Base-by-base conservation (phyloP, 495 filamentous ascomycete species). In the Corynascus novoguineensis region DNA sequence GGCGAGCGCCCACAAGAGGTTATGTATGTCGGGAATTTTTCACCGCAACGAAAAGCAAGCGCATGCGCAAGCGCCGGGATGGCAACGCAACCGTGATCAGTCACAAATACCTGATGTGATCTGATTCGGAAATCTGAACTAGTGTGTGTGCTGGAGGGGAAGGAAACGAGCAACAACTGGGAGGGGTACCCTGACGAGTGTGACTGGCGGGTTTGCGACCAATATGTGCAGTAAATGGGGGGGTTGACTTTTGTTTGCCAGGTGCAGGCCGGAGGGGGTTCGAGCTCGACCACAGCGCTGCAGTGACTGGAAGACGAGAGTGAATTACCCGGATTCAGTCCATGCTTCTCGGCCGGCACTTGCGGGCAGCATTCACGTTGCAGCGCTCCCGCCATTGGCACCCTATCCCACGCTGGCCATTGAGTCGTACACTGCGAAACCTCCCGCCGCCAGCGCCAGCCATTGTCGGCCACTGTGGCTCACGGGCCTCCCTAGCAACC, bases 1-100 rank as follows among this genome's bases (percentile, higher is more conserved):
- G 64, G 62, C 60, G 57, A 58, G 72, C 68, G 65, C 51, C 61
- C 69, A 71, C 67, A 68, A 70, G 42, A 51, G 58, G 70, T 76
- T 75, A 73, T 63, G 66, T 48, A 48, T 35, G 44, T 44, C 40
- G 52, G 55, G 46, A 31, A n/a, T n/a, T n/a, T n/a, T 58, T 61
- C 48, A 59, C 52, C 52, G 55, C 53, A 41, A 32, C 28, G 6
- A 37, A 15, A 21, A 19, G 5, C 24, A 45, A 7, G 25, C 34
- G 49, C 56, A 58, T 59, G 60, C 41, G 56, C 54, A 68, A 62
- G 66, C 61, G 64, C 60, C 61, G 53, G 62, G 28, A 11, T 59
- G 49, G 53, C 55, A 31, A 49, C 41, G 60, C 58, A 65, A 59
- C 60, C 45, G 60, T 41, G 58, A 53, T 51, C 59, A 55, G 60